phyloP scores from a whole-genome alignment of 169 alveolate species.

The Plasmodium vivax region DNA sequence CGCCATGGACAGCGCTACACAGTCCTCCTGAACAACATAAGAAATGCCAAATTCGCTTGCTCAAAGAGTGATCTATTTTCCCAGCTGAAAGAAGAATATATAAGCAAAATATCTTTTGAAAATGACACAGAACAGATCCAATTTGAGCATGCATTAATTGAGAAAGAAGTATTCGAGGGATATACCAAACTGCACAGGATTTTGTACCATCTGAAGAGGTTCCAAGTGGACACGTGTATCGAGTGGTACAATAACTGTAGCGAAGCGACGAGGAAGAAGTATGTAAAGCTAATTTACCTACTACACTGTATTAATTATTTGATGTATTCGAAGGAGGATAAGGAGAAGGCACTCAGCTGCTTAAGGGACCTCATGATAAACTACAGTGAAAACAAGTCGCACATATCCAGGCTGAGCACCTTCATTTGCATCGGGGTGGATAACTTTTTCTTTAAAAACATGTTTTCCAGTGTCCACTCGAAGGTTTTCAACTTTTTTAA shows the following conservation, averaged over 20 bases:
- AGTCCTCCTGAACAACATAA: conserved; percentile 44
- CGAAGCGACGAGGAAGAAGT: conserved; percentile 38
- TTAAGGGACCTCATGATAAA: conserved; percentile 53
- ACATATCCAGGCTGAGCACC: conserved; percentile 63
- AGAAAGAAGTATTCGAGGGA: conserved; percentile 55
- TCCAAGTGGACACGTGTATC: conserved; percentile 40
- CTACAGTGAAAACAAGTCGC: conserved; percentile 46
- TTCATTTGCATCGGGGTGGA: conserved; percentile 70
- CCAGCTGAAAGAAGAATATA: conserved; percentile 34
- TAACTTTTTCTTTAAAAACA: conserved; percentile 37
- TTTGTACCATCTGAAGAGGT: conserved; percentile 41
- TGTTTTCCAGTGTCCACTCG: conserved; percentile 49
- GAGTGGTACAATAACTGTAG: conserved; percentile 52
- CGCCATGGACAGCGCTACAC: background rate
- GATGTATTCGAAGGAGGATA: conserved; percentile 19
- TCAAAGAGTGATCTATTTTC: background rate
- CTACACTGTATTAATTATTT: conserved; percentile 57
- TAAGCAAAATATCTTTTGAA: conserved; percentile 34
- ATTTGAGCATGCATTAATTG: conserved; percentile 46
- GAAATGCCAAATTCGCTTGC: background rate
- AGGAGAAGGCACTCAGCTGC: conserved; percentile 47
- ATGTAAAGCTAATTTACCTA: conserved; percentile 28
- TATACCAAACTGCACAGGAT: conserved; percentile 34
- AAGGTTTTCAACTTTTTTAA: conserved; percentile 54
- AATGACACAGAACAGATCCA: conserved; percentile 13